These are phyloP conservation scores for Aspergillus oerlinghausenensis DNA, from an alignment of 2,329 filamentous ascomycete genomes.

Conservation along the genomic window DNA sequence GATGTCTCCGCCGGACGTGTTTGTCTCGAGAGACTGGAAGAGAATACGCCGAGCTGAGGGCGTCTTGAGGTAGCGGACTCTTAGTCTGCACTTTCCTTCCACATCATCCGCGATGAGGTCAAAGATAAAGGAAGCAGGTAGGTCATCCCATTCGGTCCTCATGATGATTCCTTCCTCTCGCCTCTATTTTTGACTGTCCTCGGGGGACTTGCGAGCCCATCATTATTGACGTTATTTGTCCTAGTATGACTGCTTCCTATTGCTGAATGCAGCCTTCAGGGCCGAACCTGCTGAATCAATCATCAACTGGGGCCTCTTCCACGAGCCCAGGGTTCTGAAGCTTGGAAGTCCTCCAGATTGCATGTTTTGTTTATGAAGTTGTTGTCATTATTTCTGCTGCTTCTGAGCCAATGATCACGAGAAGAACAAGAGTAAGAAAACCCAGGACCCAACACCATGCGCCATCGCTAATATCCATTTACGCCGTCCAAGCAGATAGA, in stretches of 20 bases:
- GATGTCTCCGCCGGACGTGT: neutral
- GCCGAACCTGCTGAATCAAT: neutral
- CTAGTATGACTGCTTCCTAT: neutral
- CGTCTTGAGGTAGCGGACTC: neutral
- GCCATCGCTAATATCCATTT: neutral
- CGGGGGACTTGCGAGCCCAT: neutral
- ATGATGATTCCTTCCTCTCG: neutral
- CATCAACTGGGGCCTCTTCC: conserved; percentile 15
- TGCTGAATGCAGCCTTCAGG: neutral
- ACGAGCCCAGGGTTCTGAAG: conserved; percentile 9
- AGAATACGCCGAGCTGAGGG: neutral
- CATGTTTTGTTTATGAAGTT: neutral
- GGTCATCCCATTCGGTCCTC: neutral
- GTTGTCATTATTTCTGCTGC: neutral
- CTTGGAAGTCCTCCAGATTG: neutral
- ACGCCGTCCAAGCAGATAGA: neutral
- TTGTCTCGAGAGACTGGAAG: neutral
- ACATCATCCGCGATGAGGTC: neutral
- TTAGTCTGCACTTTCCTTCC: neutral
- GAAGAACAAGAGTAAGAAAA: neutral
- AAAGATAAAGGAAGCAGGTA: neutral
- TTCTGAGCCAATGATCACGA: neutral
- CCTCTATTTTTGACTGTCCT: neutral
- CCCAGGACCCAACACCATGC: neutral
- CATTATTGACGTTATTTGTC: neutral